A percentile compares a stretch with the other conserved stretches of the same genome.
These are phyloP conservation scores for Phialophora tarda DNA, from an alignment of 2,329 filamentous ascomycete genomes.

Conservation along the genomic window DNA sequence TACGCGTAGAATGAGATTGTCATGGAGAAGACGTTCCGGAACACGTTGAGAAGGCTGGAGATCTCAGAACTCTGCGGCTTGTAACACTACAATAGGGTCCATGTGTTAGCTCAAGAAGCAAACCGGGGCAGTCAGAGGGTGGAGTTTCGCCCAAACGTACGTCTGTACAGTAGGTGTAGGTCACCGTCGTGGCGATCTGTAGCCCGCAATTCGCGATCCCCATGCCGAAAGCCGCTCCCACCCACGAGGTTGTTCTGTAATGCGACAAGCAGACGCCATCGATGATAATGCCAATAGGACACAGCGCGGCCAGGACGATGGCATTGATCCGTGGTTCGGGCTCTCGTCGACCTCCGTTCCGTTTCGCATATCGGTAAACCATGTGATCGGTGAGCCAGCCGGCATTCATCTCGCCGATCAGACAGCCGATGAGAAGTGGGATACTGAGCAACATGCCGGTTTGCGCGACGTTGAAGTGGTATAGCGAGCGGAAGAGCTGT, in stretches of 20 bases:
- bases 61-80: constrained; percentile 47
- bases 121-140: background rate
- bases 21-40: constrained; percentile 45
- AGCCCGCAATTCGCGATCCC: constrained; percentile 40
- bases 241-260: constrained; percentile 42
- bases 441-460: constrained; percentile 40
- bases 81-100: constrained; percentile 41
- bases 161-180: constrained; percentile 46
- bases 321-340: constrained; percentile 30
- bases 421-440: constrained; percentile 38
- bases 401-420: constrained; percentile 40
- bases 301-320: constrained; percentile 35
- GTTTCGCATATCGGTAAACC: constrained; percentile 31
- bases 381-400: constrained; percentile 34
- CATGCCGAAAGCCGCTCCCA: constrained; percentile 47
- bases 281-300: constrained; percentile 42
- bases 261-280: constrained; percentile 42
- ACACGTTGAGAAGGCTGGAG: constrained; percentile 44
- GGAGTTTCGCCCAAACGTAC: constrained; percentile 28
- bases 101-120: background rate
- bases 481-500: constrained; percentile 36
- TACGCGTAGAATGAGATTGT: constrained; percentile 45
- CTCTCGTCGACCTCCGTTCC: constrained; percentile 24
- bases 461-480: constrained; percentile 39
- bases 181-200: constrained; percentile 2